Evolutionary conservation across 331 rosid species (phyloP), one percentile per base, ranked within the genome.

Genomic region (Malus hybrid): DNA sequence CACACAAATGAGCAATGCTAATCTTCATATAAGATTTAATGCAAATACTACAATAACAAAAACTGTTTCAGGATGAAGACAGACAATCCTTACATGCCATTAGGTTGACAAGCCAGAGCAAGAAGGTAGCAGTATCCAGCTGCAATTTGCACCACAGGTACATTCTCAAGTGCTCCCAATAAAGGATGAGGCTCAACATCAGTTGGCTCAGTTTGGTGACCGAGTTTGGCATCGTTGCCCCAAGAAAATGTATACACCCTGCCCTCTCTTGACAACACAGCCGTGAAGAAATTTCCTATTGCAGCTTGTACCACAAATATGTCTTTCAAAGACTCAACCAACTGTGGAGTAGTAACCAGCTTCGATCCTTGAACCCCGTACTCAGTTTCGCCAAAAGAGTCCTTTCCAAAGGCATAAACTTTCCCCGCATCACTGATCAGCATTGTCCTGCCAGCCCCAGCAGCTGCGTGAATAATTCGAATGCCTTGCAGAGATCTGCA

Each of bases 51-150:
- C 33, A 72, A 61, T 22, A 34, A 55, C 9, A 71, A 55, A 72
- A 36, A 8, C 22, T 7, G 22, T 59, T 59, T 10, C 11, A 36
- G 10, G 42, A 39, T 10, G 13, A 39, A 39, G 46, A 39, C 46
- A 39, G 65, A 44, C 52, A 74, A 42, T 74, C 73, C 99, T 94
- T 79, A 94, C 99, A 90, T 94, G 85, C 99, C 97, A 14, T 76
- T 87, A n/a, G 96, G 96, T 77, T 92, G 93, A 87, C 90, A 94
- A 77, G 97, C 93, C 77, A 94, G 84, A 85, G 96, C 96, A 80
- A 94, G 99, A 78, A 94, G 92, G 86, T 88, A 94, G 88, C 99
- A 94, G 82, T 92, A 92, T 68, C 99, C 99, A 48, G 99, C 99
- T 39, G 97, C 96, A 75, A 94, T 92, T 84, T 94, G 99, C 27